Conservation (phyloP, 495 filamentous ascomycete species). For the Neurospora pannonica region DNA sequence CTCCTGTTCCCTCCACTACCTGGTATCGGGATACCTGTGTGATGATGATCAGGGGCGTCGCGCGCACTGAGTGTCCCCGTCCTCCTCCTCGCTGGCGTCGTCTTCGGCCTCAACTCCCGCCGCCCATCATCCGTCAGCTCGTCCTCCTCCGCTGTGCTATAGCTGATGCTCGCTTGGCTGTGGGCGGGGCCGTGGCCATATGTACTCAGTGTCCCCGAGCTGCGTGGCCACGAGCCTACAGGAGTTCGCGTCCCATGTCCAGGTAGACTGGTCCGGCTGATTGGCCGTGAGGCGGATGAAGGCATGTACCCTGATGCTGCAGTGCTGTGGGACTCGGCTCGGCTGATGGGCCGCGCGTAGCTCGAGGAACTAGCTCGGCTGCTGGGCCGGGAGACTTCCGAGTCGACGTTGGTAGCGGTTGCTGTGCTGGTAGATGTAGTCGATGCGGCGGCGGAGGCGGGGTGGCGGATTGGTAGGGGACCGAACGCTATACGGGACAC, state of each 20-base stretch:
- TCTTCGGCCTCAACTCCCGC: constrained; percentile 31
- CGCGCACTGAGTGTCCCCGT: constrained; percentile 35
- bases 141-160: constrained; percentile 33
- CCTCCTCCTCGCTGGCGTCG: constrained; percentile 40
- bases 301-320: constrained; percentile 26
- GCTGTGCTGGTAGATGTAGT: background rate
- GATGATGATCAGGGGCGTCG: constrained; percentile 11
- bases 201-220: constrained; percentile 18
- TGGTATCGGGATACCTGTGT: constrained; percentile 26
- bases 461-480: constrained; percentile 39
- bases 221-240: constrained; percentile 48
- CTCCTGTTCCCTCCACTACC: constrained; percentile 20
- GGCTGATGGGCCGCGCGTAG: constrained; percentile 39
- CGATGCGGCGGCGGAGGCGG: constrained; percentile 6
- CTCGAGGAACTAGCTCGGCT: constrained; percentile 50
- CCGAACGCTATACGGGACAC: constrained; percentile 46
- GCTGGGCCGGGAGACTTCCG: constrained; percentile 45
- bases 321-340: constrained; percentile 29
- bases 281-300: constrained; percentile 48
- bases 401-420: constrained; percentile 17
- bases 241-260: constrained; percentile 58
- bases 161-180: constrained; percentile 31
- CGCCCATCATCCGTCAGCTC: constrained; percentile 33
- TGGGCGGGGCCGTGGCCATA: constrained; percentile 34
- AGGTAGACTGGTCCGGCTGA: constrained; percentile 47